Percentiles rank a stretch among this genome's conserved stretches.
Evolutionary conservation across 306 rosid genomes (phyloP).

Genomic region (Benincasa hispida): DNA sequence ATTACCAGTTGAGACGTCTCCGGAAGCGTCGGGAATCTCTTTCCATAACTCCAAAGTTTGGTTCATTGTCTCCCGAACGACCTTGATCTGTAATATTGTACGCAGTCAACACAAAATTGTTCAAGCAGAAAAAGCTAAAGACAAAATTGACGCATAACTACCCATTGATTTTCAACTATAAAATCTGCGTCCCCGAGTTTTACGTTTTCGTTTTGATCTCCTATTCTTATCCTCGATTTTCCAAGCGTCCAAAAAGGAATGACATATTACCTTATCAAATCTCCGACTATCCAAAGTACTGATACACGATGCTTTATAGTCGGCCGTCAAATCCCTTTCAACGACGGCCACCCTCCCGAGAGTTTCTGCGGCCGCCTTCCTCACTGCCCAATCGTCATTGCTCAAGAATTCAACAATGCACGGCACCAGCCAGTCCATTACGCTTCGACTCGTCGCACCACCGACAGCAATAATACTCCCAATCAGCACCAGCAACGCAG

Average conservation of each 20-base stretch:
- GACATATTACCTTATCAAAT: constrained; percentile 67
- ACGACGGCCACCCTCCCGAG: constrained; percentile 53
- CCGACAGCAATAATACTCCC: constrained; percentile 64
- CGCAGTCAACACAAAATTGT: background rate
- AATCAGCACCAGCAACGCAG: constrained; percentile 57
- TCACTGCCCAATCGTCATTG: constrained; percentile 82
- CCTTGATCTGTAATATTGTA: constrained; percentile 54
- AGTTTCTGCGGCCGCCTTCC: constrained; percentile 85
- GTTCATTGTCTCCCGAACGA: constrained; percentile 85
- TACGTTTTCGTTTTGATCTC: background rate
- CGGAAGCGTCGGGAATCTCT: constrained; percentile 33
- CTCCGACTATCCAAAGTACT: constrained; percentile 69
- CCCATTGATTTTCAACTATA: background rate
- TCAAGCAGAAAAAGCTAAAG: background rate
- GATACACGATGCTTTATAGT: constrained; percentile 44
- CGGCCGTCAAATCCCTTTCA: constrained; percentile 51
- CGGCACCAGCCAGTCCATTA: constrained; percentile 79
- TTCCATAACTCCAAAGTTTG: constrained; percentile 70
- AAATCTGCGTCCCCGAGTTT: background rate
- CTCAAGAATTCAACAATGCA: constrained; percentile 52
- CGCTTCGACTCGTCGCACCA: constrained; percentile 53
- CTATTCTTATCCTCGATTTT: background rate
- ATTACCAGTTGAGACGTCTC: constrained; percentile 37
- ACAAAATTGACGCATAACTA: background rate
- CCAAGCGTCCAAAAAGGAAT: constrained; percentile 4